Percentiles rank a stretch among this genome's conserved stretches.
Evolutionary conservation across 495 filamentous ascomycete species (phyloP).

Genomic region (Penicillium macrosclerotiorum): DNA sequence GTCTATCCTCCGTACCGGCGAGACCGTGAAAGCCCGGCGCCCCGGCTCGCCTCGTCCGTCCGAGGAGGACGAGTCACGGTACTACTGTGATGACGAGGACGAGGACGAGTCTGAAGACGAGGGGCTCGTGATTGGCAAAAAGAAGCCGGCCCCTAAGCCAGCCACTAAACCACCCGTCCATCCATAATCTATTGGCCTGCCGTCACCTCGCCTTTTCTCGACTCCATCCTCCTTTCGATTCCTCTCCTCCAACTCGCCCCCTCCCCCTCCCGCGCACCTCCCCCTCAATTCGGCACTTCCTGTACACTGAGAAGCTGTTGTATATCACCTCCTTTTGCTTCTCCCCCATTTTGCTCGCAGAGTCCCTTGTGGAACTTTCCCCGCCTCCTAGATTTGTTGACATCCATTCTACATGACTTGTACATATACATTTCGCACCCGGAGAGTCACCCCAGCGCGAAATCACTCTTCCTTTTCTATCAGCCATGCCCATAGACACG

Average conservation of each 20-base stretch:
- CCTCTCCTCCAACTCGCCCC: neutral
- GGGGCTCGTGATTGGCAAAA: constrained; percentile 44
- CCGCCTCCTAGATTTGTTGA: constrained; percentile 23
- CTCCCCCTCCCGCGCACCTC: neutral
- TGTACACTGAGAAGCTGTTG: constrained; percentile 21
- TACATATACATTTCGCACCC: constrained; percentile 25
- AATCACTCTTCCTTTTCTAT: too few relatives aligned
- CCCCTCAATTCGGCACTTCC: constrained; percentile 14
- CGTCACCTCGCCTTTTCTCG: neutral
- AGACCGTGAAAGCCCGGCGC: constrained; percentile 41
- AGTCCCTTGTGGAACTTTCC: constrained; percentile 14
- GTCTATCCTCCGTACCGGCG: constrained; percentile 45
- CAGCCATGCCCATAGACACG: too few relatives aligned
- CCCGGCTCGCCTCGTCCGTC: constrained; percentile 20
- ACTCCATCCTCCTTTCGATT: neutral
- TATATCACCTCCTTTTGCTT: constrained; percentile 21
- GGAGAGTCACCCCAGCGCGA: constrained; percentile 1
- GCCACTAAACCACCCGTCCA: constrained; percentile 4
- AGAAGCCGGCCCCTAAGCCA: constrained; percentile 29
- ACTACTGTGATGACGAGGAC: constrained; percentile 48
- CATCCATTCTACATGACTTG: constrained; percentile 28
- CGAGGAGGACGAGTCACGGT: constrained; percentile 43
- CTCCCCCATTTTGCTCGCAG: constrained; percentile 5
- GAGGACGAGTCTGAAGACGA: constrained; percentile 52
- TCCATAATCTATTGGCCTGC: neutral